phyloP scores from a whole-genome alignment of 2,329 filamentous ascomycete genomes.

The Zymoseptoria crescenta region DNA sequence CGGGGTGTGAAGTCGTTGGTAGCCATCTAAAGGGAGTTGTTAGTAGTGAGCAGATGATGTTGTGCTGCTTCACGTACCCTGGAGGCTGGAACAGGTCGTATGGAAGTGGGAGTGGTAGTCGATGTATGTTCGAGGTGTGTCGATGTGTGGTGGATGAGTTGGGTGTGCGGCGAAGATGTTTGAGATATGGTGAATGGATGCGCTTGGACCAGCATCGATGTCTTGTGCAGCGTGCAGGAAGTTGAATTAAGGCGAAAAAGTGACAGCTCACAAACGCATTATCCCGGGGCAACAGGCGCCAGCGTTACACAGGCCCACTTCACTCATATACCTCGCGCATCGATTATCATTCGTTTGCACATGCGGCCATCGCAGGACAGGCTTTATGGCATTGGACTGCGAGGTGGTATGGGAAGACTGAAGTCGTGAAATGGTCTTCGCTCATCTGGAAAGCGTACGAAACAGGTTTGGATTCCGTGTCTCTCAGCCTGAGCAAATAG shows the following conservation, averaged over 20 bases:
- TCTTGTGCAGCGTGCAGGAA: neutral
- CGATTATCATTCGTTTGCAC: neutral
- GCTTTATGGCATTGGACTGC: no score
- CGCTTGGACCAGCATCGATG: neutral
- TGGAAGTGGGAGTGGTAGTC: no score
- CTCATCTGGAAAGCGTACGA: no score
- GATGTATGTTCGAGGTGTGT: neutral
- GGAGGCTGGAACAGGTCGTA: no score
- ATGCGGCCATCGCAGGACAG: neutral
- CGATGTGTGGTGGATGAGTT: neutral
- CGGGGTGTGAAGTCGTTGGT: constrained; percentile 3
- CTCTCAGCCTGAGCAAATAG: no score
- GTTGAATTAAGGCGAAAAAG: neutral
- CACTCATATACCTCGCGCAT: neutral
- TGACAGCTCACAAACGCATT: neutral
- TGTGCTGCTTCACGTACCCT: neutral
- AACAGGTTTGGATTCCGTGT: no score
- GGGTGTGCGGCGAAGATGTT: neutral
- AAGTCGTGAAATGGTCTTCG: no score
- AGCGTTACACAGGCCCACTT: neutral
- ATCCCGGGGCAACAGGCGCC: no score
- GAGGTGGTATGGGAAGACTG: no score
- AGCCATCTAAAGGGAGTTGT: neutral
- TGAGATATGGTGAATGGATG: neutral
- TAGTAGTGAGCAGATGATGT: neutral